Conservation (phyloP, 2,329 filamentous ascomycete species). For the Colletotrichum sp. region DNA sequence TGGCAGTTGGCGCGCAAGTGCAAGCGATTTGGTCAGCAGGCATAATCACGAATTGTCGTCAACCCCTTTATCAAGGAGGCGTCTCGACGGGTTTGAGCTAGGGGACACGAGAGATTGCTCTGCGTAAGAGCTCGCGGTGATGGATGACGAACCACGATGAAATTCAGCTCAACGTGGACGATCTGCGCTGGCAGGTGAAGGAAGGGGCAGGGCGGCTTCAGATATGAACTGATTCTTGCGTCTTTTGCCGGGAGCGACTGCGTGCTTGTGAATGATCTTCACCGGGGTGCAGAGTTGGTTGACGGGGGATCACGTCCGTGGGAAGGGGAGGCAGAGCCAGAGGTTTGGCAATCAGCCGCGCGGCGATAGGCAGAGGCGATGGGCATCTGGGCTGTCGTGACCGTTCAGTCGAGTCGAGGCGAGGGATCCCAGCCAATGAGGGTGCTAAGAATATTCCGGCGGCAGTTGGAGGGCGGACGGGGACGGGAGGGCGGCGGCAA, state of each 20-base stretch:
- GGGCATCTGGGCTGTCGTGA: neutral
- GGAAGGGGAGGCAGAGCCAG: constrained; percentile 4
- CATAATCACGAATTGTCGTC: neutral
- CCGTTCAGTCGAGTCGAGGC: neutral
- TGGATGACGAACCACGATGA: neutral
- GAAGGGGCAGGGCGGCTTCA: constrained; percentile 11
- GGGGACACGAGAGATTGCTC: neutral
- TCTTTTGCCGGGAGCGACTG: neutral
- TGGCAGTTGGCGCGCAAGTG: neutral
- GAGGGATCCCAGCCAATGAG: constrained; percentile 8
- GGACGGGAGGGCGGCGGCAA: neutral
- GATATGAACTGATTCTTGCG: constrained; percentile 20
- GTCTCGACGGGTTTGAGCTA: neutral
- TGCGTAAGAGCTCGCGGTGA: neutral
- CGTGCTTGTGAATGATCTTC: constrained; percentile 13
- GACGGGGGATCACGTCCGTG: neutral
- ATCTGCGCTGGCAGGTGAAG: neutral
- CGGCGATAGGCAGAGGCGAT: neutral
- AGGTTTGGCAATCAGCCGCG: constrained; percentile 16
- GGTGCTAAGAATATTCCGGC: neutral
- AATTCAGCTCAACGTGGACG: neutral
- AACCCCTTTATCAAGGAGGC: neutral
- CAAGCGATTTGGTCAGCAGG: neutral
- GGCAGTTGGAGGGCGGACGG: neutral
- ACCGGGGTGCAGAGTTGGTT: neutral